A percentile compares a stretch with the other conserved stretches of the same genome.
These are phyloP conservation scores for Lagenaria siceraria DNA, from an alignment of 306 rosid species.

Conservation along the genomic window DNA sequence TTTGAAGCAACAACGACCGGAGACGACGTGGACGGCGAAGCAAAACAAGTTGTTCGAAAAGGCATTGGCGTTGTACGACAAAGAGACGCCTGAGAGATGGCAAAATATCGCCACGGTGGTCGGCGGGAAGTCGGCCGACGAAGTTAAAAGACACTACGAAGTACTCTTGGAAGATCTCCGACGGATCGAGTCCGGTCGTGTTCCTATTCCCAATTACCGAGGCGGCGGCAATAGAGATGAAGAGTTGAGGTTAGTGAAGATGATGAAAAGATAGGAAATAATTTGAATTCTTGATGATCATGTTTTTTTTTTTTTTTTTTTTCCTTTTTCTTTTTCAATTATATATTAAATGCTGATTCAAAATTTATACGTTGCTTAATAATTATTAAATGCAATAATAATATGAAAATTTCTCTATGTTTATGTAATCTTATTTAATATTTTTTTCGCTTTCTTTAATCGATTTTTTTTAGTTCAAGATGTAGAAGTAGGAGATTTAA, in stretches of 20 bases:
- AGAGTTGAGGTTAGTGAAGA: not conserved
- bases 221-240: not conserved
- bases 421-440: no score
- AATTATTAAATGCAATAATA: no score
- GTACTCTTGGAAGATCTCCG: constrained; percentile 47
- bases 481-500: no score
- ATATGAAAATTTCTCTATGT: no score
- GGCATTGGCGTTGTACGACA: constrained; percentile 48
- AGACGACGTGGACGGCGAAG: constrained; percentile 38
- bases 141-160: constrained; percentile 47
- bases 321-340: no score
- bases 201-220: constrained; percentile 42
- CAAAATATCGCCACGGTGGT: constrained; percentile 45
- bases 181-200: constrained; percentile 36
- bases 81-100: constrained; percentile 53
- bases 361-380: no score
- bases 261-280: no score
- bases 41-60: constrained; percentile 49
- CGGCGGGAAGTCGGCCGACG: constrained; percentile 31
- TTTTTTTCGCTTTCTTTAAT: no score
- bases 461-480: no score
- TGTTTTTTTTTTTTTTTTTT: no score
- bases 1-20: constrained; percentile 6
- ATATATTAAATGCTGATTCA: no score
- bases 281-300: no score